A percentile compares a stretch with the other conserved stretches of the same genome.
Conservation (phyloP, 345 rosid genomes). For the Lumnitzera racemosa region DNA sequence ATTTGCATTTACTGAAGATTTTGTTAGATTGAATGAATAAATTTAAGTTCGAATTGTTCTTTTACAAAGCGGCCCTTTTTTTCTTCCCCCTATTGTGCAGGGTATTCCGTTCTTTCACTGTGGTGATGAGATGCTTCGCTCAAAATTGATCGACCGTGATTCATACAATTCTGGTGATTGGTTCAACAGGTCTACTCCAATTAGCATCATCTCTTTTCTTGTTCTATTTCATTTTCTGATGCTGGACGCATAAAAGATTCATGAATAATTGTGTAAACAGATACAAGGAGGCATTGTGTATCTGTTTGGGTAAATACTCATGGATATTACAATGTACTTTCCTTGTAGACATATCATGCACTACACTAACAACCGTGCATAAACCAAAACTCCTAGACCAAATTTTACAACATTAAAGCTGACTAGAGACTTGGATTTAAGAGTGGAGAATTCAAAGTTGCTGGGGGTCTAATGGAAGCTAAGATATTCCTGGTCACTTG, state of each 20-base stretch:
- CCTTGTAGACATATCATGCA: too few relatives aligned
- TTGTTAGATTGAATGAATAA: not conserved
- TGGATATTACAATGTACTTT: too few relatives aligned
- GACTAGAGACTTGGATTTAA: too few relatives aligned
- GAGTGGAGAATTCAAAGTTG: too few relatives aligned
- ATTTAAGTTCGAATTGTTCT: not conserved
- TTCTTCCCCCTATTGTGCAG: constrained; percentile 17
- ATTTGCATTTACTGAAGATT: not conserved
- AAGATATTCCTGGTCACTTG: too few relatives aligned
- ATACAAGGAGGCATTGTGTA: too few relatives aligned
- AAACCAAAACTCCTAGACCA: too few relatives aligned
- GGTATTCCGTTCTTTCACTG: constrained; percentile 94
- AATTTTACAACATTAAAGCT: too few relatives aligned
- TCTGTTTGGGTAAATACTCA: too few relatives aligned
- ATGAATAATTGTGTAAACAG: too few relatives aligned
- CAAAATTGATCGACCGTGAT: constrained; percentile 95
- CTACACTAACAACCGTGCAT: too few relatives aligned
- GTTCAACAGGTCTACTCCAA: constrained; percentile 68
- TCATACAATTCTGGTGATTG: constrained; percentile 98
- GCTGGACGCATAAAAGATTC: not conserved
- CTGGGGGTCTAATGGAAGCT: too few relatives aligned
- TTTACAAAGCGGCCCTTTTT: constrained; percentile 1
- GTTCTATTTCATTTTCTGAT: not conserved
- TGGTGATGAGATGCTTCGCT: constrained; percentile 93
- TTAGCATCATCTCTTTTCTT: not conserved